These are phyloP conservation scores for Dovyalis caffra DNA, from an alignment of 345 rosid genomes.

Conservation along the genomic window DNA sequence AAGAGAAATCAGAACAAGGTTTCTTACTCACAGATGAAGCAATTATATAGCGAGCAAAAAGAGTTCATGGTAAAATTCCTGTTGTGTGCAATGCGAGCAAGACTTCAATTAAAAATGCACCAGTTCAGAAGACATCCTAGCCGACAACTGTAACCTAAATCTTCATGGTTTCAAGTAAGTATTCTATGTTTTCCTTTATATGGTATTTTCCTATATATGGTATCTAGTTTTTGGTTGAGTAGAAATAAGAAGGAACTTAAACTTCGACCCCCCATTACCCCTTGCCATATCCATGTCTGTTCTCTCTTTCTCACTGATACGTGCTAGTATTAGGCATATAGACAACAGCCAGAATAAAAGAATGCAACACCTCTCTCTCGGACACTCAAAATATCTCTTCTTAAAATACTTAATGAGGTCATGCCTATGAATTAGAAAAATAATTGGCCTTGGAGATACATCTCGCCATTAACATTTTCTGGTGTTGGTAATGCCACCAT, in stretches of 20 bases:
- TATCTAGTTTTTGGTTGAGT: not conserved
- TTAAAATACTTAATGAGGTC: not conserved
- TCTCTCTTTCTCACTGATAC: not conserved
- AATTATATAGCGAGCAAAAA: not conserved
- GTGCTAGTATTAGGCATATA: not conserved
- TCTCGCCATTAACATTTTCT: not conserved
- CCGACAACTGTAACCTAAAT: not conserved
- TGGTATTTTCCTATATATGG: not conserved
- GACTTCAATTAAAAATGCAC: not conserved
- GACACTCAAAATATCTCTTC: not conserved
- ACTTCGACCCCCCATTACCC: not conserved
- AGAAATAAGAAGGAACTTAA: too few species aligned
- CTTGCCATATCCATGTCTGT: not conserved
- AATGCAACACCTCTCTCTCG: not conserved
- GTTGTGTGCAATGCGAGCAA: not conserved
- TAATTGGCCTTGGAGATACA: not conserved
- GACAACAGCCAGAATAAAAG: not conserved
- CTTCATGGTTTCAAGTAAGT: not conserved
- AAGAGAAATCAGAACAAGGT: not conserved
- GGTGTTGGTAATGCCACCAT: not conserved
- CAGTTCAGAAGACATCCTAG: not conserved
- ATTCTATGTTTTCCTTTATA: not conserved
- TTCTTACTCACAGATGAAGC: not conserved
- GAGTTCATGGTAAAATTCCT: not conserved
- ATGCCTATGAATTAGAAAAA: not conserved